These are phyloP conservation scores for Boletus fagicola DNA, from an alignment of 768 basidiomycete genomes.

Conservation along the genomic window DNA sequence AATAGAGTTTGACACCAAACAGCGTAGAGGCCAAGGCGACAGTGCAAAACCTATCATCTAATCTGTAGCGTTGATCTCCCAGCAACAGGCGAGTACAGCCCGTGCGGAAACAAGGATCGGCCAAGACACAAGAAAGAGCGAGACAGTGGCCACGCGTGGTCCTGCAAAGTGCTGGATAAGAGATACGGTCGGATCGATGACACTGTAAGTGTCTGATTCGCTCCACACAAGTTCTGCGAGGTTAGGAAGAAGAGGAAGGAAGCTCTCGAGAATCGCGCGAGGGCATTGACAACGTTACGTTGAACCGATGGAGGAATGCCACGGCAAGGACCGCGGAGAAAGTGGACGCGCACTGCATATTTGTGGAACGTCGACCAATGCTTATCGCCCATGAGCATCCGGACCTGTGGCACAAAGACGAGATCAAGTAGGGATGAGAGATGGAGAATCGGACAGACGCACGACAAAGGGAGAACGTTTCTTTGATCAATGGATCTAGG, in stretches of 20 bases:
- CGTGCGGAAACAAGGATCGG: slow-evolving; percentile 1
- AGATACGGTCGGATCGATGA: slow-evolving; percentile 6
- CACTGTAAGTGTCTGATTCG: not conserved
- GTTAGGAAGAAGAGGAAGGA: slow-evolving; percentile 19
- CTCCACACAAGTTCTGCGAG: slow-evolving; percentile 12
- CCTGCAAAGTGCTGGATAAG: slow-evolving; percentile 16
- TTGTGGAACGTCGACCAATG: slow-evolving; percentile 18
- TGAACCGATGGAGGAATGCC: slow-evolving; percentile 1
- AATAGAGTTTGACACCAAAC: slow-evolving; percentile 18
- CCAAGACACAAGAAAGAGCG: slow-evolving; percentile 7
- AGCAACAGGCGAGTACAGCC: not conserved
- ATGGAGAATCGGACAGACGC: not conserved
- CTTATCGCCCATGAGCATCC: slow-evolving; percentile 5
- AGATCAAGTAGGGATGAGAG: not conserved
- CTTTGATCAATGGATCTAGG: slow-evolving; percentile 17
- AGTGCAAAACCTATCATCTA: not conserved
- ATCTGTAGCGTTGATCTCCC: not conserved
- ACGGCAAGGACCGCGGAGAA: slow-evolving; percentile 9
- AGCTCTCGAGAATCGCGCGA: slow-evolving; percentile 8
- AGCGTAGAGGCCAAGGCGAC: slow-evolving; percentile 11
- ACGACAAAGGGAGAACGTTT: slow-evolving; percentile 6
- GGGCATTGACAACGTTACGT: slow-evolving; percentile 1
- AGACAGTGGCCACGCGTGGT: not conserved
- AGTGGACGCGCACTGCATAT: slow-evolving; percentile 17
- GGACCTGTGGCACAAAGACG: slow-evolving; percentile 1